Percentiles rank a stretch among this genome's conserved stretches.
Evolutionary conservation across 2,329 filamentous ascomycete genomes (phyloP).

Genomic region (Fusarium scirpi): DNA sequence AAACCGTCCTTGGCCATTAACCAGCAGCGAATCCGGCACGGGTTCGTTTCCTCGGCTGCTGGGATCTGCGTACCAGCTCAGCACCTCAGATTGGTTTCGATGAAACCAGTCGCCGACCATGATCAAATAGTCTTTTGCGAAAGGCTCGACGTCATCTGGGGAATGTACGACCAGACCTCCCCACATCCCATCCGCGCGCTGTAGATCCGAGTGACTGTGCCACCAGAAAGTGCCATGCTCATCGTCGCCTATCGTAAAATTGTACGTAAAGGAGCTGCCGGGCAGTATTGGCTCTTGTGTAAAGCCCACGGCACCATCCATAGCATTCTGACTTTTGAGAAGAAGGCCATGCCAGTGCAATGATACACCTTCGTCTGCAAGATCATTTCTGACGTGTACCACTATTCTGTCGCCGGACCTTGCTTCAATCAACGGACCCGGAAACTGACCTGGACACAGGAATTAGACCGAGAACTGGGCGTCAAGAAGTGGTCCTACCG

Average conservation of each 20-base stretch:
- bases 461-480: fast-evolving
- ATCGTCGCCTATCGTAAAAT: neutral
- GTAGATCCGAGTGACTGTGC: constrained; percentile 10
- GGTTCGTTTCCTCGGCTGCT: constrained; percentile 19
- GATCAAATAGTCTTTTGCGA: neutral
- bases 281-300: neutral
- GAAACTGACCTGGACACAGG: neutral
- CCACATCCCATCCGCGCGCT: constrained; percentile 7
- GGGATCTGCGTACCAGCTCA: constrained; percentile 11
- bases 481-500: neutral
- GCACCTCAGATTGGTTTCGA: neutral
- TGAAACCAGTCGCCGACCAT: constrained; percentile 15
- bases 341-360: constrained; percentile 13
- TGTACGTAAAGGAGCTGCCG: neutral
- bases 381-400: neutral
- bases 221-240: constrained; percentile 16
- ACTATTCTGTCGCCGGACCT: neutral
- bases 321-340: neutral
- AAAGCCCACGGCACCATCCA: constrained; percentile 16
- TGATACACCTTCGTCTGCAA: neutral
- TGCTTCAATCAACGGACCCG: neutral
- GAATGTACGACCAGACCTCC: neutral
- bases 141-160: fast-evolving
- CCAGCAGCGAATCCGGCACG: constrained; percentile 1
- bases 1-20: neutral